Percentiles rank a stretch among this genome's conserved stretches.
Conservation (phyloP, 306 rosid genomes). For the Morella rubra region DNA sequence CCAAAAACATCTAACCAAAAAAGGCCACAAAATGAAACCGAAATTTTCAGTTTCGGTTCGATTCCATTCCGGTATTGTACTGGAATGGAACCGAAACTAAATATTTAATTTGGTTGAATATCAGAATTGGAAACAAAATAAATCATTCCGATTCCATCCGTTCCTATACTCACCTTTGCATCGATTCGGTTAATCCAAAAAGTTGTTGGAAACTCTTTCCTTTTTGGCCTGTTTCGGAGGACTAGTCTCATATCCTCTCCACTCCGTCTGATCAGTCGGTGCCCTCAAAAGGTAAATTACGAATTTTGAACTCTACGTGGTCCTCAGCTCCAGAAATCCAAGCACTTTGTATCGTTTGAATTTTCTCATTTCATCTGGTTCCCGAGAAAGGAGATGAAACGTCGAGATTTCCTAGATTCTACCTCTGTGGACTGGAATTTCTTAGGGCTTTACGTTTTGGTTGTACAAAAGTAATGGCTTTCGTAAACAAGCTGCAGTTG, state of each 20-base stretch:
- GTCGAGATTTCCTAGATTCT: slow-evolving; percentile 27
- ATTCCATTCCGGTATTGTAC: no score
- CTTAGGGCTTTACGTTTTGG: no score
- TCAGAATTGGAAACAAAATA: no score
- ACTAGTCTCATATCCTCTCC: background rate
- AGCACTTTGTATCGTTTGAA: background rate
- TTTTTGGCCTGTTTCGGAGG: slow-evolving; percentile 54
- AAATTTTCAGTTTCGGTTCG: no score
- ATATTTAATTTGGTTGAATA: no score
- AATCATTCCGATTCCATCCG: no score
- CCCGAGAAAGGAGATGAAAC: slow-evolving; percentile 2
- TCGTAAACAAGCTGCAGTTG: no score
- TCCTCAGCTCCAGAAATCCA: slow-evolving; percentile 6
- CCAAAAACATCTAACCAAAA: no score
- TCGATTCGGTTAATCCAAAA: slow-evolving; percentile 29
- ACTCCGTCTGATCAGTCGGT: background rate
- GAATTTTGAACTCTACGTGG: background rate
- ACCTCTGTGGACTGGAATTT: background rate
- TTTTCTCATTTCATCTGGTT: slow-evolving; percentile 11
- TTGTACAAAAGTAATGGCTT: no score
- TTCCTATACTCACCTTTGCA: no score
- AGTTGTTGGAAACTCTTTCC: slow-evolving; percentile 20
- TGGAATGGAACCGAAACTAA: no score
- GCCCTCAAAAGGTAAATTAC: slow-evolving; percentile 37
- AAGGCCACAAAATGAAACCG: no score